Evolutionary conservation across 306 rosid species (phyloP).

Genomic region (Vigna trinervia): DNA sequence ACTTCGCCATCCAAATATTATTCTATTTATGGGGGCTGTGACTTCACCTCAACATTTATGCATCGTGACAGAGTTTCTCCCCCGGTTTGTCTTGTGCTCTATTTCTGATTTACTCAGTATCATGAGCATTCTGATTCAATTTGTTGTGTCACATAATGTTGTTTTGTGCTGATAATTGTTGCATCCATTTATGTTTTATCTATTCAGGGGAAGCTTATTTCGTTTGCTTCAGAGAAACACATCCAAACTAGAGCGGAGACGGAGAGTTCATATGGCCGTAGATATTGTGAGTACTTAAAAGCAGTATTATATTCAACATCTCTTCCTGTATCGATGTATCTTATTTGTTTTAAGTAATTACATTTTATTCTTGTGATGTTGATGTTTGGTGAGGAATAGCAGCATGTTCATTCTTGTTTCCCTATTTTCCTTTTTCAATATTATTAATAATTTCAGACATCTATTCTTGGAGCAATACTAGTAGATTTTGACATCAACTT

Average conservation of each 20-base stretch:
- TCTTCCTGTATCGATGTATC: neutral
- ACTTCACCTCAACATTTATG: conserved; percentile 91
- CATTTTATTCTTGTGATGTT: neutral
- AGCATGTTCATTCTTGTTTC: conserved; percentile 14
- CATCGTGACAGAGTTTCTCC: conserved; percentile 95
- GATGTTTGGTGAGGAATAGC: neutral
- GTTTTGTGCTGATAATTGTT: conserved; percentile 44
- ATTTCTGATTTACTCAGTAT: conserved; percentile 20
- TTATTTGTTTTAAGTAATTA: neutral
- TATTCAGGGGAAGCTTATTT: conserved; percentile 94
- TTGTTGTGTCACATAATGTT: neutral
- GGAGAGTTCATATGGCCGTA: conserved; percentile 86
- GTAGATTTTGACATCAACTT: conserved; percentile 20
- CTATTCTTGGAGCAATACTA: conserved; percentile 29
- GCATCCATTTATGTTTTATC: conserved; percentile 41
- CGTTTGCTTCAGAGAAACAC: conserved; percentile 79
- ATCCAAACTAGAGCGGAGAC: conserved; percentile 92
- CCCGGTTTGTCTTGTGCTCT: conserved; percentile 70
- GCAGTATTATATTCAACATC: conserved; percentile 23
- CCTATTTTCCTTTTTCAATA: neutral
- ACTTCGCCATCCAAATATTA: conserved; percentile 95
- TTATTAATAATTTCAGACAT: conserved; percentile 25
- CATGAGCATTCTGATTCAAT: conserved; percentile 27
- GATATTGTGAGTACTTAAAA: conserved; percentile 79
- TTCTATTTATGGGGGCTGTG: conserved; percentile 99